phyloP scores from a whole-genome alignment of 352 stramenopile species.

The Proteromonas lacertae region DNA sequence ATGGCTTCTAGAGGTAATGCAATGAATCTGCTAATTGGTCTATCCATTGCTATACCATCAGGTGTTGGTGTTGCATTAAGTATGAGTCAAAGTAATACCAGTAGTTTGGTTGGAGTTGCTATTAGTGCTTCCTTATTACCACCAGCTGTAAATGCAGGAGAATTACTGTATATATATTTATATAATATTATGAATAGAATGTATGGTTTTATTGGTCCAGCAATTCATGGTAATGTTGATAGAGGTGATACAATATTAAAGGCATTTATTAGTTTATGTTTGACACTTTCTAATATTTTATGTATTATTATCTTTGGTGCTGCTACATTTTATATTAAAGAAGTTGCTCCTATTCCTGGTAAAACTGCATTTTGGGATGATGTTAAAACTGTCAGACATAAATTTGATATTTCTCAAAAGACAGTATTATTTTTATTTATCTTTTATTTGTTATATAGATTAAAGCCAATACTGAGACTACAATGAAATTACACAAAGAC shows the following conservation, averaged over 20 bases:
- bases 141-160: slow-evolving; percentile 22
- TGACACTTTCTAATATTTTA: slow-evolving; percentile 29
- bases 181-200: background rate
- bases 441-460: too few relatives aligned
- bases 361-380: slow-evolving; percentile 14
- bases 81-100: slow-evolving; percentile 21
- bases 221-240: background rate
- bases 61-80: slow-evolving; percentile 22
- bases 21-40: slow-evolving; percentile 14
- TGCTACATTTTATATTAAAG: slow-evolving; percentile 31
- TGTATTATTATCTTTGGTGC: slow-evolving; percentile 20
- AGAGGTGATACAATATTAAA: slow-evolving; percentile 3
- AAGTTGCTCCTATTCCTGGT: slow-evolving; percentile 16
- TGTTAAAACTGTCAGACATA: too few relatives aligned
- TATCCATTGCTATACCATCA: slow-evolving; percentile 22
- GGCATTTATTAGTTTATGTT: slow-evolving; percentile 10
- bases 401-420: too few relatives aligned
- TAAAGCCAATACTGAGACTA: too few relatives aligned
- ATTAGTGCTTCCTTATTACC: slow-evolving; percentile 26
- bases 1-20: slow-evolving; percentile 15
- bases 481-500: too few relatives aligned
- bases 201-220: background rate
- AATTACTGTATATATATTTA: slow-evolving; percentile 11
- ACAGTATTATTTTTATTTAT: too few relatives aligned
- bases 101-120: slow-evolving; percentile 23